phyloP scores from a whole-genome alignment of 2,329 filamentous ascomycete genomes.

The Waltergamsia citrina region DNA sequence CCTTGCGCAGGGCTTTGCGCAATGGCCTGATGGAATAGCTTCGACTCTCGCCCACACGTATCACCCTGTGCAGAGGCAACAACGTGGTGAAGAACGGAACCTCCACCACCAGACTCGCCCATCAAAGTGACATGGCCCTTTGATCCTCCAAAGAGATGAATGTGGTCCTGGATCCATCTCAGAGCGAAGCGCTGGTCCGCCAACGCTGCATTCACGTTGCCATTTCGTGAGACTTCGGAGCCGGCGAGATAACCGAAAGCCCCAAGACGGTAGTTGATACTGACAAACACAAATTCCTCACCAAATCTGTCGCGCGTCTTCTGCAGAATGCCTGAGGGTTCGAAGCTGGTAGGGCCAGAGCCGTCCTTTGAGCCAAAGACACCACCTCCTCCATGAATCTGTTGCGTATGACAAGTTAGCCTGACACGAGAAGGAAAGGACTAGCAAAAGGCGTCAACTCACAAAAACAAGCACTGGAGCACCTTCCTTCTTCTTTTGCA shows the following conservation, averaged over 20 bases:
- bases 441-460: conserved; percentile 1
- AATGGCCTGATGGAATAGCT: conserved; percentile 6
- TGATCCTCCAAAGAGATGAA: conserved; percentile 33
- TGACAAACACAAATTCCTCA: conserved; percentile 22
- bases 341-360: conserved; percentile 11
- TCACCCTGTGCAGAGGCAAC: neutral
- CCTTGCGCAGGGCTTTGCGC: conserved; percentile 4
- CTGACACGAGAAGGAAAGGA: neutral
- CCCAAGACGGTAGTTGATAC: conserved; percentile 26
- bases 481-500: conserved; percentile 12
- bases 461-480: conserved; percentile 12
- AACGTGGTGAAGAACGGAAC: conserved; percentile 24
- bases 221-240: conserved; percentile 19
- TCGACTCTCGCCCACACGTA: neutral
- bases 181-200: conserved; percentile 30
- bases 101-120: conserved; percentile 35
- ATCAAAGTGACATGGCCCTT: conserved; percentile 29
- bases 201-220: conserved; percentile 24
- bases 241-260: conserved; percentile 28
- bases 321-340: conserved; percentile 15
- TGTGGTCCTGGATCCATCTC: conserved; percentile 35
- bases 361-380: conserved; percentile 17
- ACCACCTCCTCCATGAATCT: conserved; percentile 27
- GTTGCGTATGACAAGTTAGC: conserved; percentile 3
- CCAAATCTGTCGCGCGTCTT: neutral